Percentiles rank a stretch among this genome's conserved stretches.
Evolutionary conservation across 805 yeast species (phyloP).

Genomic region (Spathaspora gorwiae): DNA sequence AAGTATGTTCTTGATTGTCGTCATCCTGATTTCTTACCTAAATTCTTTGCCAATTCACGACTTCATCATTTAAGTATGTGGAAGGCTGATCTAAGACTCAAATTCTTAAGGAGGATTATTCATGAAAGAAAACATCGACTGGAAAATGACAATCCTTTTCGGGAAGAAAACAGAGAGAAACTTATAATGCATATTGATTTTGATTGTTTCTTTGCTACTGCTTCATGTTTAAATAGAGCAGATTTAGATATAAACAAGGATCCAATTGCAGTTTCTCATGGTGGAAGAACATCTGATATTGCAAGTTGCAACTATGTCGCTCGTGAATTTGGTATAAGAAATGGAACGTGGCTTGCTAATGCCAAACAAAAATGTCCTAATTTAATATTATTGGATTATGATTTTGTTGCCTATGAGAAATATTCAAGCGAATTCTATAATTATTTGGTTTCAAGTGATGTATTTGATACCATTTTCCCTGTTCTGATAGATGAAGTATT

Average conservation of each 20-base stretch:
- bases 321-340: conserved; percentile 66
- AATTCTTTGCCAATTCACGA: conserved; percentile 76
- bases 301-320: conserved; percentile 93
- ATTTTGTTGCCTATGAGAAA: conserved; percentile 67
- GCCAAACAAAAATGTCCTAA: conserved; percentile 68
- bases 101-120: conserved; percentile 50
- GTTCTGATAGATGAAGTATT: conserved; percentile 91
- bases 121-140: conserved; percentile 8
- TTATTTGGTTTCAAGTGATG: conserved; percentile 42
- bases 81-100: conserved; percentile 69
- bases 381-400: conserved; percentile 60
- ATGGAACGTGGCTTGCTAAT: conserved; percentile 84
- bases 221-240: conserved; percentile 58
- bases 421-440: conserved; percentile 64
- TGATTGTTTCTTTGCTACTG: conserved; percentile 91
- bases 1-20: conserved; percentile 49
- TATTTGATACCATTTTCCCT: conserved; percentile 57
- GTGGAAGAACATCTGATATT: conserved; percentile 64
- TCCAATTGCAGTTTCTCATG: conserved; percentile 64
- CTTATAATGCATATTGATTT: conserved; percentile 80
- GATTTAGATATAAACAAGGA: conserved; percentile 44
- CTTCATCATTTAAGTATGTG: conserved; percentile 85
- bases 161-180: conserved; percentile 2
- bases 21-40: conserved; percentile 68
- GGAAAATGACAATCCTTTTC: neutral